phyloP scores from a whole-genome alignment of 1,284 basidiomycete species.

The Chiua sp. region DNA sequence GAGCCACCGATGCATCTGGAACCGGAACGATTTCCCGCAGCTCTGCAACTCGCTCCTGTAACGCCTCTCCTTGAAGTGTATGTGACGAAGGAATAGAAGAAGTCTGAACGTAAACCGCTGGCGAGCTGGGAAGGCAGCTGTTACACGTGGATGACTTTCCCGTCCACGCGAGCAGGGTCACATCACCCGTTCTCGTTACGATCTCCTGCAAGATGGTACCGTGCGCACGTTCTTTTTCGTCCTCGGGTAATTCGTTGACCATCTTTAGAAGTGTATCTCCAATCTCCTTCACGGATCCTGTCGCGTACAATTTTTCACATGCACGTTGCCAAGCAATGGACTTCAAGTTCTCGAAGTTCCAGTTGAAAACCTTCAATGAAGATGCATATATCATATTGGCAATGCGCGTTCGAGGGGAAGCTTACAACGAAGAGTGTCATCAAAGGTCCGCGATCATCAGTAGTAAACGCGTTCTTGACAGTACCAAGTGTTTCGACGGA shows the following conservation, averaged over 20 bases:
- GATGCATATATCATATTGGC: background rate
- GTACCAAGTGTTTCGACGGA: background rate
- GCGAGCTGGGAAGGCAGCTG: constrained; percentile 11
- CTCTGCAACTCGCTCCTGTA: background rate
- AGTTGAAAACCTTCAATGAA: constrained; percentile 13
- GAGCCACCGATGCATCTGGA: too few species aligned
- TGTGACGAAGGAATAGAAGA: constrained; percentile 9
- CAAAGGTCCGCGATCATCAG: background rate
- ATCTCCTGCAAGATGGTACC: constrained; percentile 19
- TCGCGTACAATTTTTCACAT: background rate
- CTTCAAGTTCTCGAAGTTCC: background rate
- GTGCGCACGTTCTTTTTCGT: constrained; percentile 16
- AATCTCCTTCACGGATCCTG: background rate
- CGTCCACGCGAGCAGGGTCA: constrained; percentile 20
- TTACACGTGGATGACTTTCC: constrained; percentile 21
- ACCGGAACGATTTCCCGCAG: background rate
- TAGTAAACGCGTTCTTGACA: background rate
- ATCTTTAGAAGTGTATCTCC: background rate
- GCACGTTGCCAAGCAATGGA: constrained; percentile 8
- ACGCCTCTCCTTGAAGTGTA: background rate
- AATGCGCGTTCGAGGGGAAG: background rate
- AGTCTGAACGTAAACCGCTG: background rate
- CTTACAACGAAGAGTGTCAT: constrained; percentile 1
- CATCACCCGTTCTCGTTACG: constrained; percentile 7
- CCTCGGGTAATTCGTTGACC: background rate